A percentile compares a stretch with the other conserved stretches of the same genome.
phyloP scores from a whole-genome alignment of 495 filamentous ascomycete species.

The Tuber borchii region DNA sequence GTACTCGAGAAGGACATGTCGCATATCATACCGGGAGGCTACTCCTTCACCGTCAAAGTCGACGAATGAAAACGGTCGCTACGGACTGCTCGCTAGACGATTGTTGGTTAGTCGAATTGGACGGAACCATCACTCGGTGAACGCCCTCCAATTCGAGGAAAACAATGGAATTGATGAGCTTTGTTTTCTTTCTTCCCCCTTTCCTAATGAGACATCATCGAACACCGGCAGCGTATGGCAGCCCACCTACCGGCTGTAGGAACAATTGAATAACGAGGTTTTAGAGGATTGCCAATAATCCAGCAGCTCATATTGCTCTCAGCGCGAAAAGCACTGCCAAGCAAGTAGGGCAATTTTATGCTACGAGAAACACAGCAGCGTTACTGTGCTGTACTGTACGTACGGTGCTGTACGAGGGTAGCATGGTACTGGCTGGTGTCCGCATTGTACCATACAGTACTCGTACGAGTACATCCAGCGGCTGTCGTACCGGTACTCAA shows the following conservation, averaged over 20 bases:
- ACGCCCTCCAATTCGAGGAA: background rate
- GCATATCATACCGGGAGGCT: background rate
- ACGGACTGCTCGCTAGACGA: background rate
- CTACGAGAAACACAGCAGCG: background rate
- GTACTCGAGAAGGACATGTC: background rate
- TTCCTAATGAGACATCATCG: background rate
- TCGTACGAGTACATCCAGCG: background rate
- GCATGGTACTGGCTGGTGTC: background rate
- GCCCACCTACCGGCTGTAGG: background rate
- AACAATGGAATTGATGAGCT: background rate
- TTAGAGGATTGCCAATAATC: background rate
- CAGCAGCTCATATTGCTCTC: background rate
- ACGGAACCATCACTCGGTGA: background rate
- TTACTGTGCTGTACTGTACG: background rate
- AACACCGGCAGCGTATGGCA: background rate
- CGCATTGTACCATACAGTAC: background rate
- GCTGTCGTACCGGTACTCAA: background rate
- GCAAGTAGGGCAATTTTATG: background rate
- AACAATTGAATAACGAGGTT: background rate
- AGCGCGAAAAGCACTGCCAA: background rate
- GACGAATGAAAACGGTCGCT: background rate
- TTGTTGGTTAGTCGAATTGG: background rate
- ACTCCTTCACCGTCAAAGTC: background rate
- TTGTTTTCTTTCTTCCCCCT: background rate
- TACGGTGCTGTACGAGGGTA: background rate